Base-by-base conservation (phyloP, 768 basidiomycete species). In the Sistotremastrum niveocremeum region DNA sequence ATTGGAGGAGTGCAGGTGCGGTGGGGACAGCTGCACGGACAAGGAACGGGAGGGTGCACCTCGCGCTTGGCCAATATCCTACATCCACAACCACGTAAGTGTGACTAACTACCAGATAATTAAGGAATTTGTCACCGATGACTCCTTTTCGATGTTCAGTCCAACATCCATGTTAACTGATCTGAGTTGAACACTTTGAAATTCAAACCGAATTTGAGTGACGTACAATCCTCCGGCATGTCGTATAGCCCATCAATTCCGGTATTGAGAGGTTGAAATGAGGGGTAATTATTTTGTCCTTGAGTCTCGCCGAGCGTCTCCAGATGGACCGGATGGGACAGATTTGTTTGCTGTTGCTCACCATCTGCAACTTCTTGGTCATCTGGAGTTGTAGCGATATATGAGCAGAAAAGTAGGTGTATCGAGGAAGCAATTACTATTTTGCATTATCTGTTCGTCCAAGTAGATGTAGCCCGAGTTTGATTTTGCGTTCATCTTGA, bases 31-130 rank as follows among this genome's bases (percentile, higher is more conserved):
- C 20, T 8, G 49, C 6, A 68, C 54, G 37, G 75, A 77, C 9
- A 68, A 68, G 8, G 74, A 71, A 12, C 73, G 71, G 39, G 85
- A 84, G 34, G 49, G 46, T 29, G 64, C 65, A n/a, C 68, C 75
- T 52, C 86, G 84, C n/a, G 71, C 84, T 78, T 84, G 82, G 32
- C 83, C 86, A 41, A 85, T 85, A 64, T 87, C 84, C 86, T 86
- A 54, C n/a, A 29, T 32, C n/a, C 10, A 41, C 12, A 9, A 32
- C 6, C 44, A 35, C 41, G n/a, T n/a, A 32, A 30, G 33, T 20
- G 41, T 37, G 20, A 4, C 4, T 6, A 39, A 10, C 11, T 29
- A 30, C 8, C 20, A 20, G 20, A 20, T 20, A 20, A 20, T 20
- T 20, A 20, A 20, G 20, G 20, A 20, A 20, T 20, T 20, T 20